A percentile compares a stretch with the other conserved stretches of the same genome.
Conservation (phyloP, 768 basidiomycete genomes). For the Daedaleopsis nitida region DNA sequence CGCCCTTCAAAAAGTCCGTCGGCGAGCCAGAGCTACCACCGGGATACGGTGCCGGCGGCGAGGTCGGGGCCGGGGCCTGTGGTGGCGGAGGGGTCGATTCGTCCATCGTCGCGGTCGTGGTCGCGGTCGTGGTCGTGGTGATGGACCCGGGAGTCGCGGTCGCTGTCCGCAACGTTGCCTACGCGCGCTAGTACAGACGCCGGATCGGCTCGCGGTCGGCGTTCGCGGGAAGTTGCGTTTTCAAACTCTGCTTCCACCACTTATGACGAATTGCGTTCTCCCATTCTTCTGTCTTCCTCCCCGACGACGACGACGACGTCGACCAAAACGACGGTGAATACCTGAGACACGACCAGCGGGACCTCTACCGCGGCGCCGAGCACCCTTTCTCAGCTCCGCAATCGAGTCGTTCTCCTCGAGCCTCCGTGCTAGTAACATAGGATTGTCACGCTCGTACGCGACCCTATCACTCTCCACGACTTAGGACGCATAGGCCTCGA, state of each 20-base stretch:
- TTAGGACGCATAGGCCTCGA: background rate
- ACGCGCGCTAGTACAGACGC: background rate
- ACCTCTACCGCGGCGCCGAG: too few relatives aligned
- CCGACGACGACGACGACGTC: background rate
- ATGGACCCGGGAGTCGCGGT: background rate
- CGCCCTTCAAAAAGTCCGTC: constrained; percentile 91
- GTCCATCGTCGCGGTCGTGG: constrained; percentile 25
- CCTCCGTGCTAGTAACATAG: background rate
- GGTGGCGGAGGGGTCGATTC: constrained; percentile 32
- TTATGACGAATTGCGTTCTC: background rate
- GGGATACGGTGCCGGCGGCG: constrained; percentile 50
- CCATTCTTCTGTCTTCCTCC: background rate
- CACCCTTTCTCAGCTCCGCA: too few relatives aligned
- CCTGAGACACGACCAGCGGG: too few relatives aligned
- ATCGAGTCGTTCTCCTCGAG: too few relatives aligned
- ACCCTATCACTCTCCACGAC: too few relatives aligned
- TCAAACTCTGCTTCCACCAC: background rate
- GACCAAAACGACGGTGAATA: too few relatives aligned
- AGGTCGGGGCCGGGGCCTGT: constrained; percentile 35
- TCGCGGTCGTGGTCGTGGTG: background rate
- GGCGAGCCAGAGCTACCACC: constrained; percentile 68
- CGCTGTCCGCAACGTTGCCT: background rate
- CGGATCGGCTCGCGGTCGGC: background rate
- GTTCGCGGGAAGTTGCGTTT: background rate
- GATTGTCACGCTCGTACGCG: background rate